phyloP scores from a whole-genome alignment of 768 basidiomycete genomes.

The Kwoniella botswanensis region DNA sequence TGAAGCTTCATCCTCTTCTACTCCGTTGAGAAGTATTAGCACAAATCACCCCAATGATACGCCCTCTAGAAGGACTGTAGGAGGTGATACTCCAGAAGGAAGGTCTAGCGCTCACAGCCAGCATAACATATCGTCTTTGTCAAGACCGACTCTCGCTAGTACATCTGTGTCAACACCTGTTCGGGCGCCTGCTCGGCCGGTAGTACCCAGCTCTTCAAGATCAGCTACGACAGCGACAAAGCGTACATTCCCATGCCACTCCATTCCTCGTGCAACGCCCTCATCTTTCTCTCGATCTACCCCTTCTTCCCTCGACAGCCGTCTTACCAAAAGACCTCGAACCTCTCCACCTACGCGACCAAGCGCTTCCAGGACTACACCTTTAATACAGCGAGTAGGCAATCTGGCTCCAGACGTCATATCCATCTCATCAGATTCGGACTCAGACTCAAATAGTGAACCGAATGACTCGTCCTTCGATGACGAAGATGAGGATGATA shows the following conservation, averaged over 20 bases:
- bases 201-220: neutral
- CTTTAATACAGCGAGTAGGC: neutral
- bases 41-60: too few species aligned
- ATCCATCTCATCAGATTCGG: slow-evolving; percentile 3
- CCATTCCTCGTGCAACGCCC: neutral
- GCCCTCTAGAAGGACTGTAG: neutral
- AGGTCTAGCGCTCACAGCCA: neutral
- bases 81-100: neutral
- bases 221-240: neutral
- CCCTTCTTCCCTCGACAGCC: neutral
- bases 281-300: neutral
- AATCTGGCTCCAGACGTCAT: neutral
- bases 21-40: too few species aligned
- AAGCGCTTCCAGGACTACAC: neutral
- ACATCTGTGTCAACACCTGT: neutral
- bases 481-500: neutral
- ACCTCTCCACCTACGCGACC: neutral
- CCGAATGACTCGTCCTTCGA: neutral
- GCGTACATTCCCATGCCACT: neutral
- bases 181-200: neutral
- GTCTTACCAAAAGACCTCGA: neutral
- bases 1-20: neutral
- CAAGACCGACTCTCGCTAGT: neutral
- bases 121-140: neutral
- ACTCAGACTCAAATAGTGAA: neutral